Conservation (phyloP, 495 filamentous ascomycete genomes). For the Parathielavia appendiculata region DNA sequence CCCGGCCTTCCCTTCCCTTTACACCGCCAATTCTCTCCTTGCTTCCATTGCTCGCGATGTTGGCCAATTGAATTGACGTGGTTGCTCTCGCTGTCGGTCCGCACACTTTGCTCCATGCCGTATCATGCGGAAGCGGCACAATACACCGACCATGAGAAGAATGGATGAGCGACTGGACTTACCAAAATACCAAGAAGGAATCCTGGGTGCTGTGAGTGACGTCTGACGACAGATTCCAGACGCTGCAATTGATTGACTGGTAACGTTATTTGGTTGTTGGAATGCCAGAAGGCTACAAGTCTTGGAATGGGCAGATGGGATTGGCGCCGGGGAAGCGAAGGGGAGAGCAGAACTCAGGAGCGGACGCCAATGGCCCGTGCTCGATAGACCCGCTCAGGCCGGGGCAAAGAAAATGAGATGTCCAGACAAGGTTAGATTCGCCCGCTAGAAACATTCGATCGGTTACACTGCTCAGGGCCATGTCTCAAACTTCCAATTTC, state of each 20-base stretch:
- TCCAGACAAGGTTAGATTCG: slow-evolving; percentile 24
- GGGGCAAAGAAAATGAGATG: slow-evolving; percentile 30
- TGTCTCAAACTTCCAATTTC: not conserved
- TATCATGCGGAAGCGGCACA: not conserved
- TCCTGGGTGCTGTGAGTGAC: slow-evolving; percentile 6
- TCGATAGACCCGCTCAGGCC: not conserved
- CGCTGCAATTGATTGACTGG: slow-evolving; percentile 23
- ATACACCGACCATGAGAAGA: not conserved
- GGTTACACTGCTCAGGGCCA: slow-evolving; percentile 10
- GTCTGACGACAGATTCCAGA: slow-evolving; percentile 6
- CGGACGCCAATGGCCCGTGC: slow-evolving; percentile 26
- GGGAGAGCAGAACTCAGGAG: slow-evolving; percentile 12
- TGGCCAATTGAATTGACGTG: slow-evolving; percentile 15
- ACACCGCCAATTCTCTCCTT: not conserved
- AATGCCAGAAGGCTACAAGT: slow-evolving; percentile 10
- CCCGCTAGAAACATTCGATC: slow-evolving; percentile 22
- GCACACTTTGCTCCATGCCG: slow-evolving; percentile 14
- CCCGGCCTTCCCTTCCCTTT: not conserved
- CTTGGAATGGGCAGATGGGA: slow-evolving; percentile 25
- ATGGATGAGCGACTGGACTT: not conserved
- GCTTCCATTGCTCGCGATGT: not conserved
- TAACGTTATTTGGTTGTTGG: slow-evolving; percentile 21
- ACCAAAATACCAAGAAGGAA: slow-evolving; percentile 3
- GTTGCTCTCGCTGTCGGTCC: slow-evolving; percentile 15
- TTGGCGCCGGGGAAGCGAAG: slow-evolving; percentile 20